Evolutionary conservation across 2,329 filamentous ascomycete species (phyloP).

Genomic region (Penicillium sp.): DNA sequence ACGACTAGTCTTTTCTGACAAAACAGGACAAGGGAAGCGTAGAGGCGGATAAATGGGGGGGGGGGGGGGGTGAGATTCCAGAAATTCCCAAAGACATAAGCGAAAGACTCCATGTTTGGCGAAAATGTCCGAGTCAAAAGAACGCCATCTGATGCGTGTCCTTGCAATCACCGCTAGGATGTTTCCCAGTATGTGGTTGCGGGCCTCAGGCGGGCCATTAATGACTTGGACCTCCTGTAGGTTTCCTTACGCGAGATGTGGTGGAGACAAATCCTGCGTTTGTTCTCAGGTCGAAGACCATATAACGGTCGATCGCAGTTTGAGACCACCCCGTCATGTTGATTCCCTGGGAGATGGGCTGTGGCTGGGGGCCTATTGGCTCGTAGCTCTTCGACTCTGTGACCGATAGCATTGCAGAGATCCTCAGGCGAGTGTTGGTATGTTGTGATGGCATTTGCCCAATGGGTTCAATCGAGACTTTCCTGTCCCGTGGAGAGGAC

Average conservation of each 20-base stretch:
- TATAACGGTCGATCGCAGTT: too few species aligned
- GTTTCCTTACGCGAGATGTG: constrained; percentile 18
- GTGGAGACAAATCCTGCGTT: constrained; percentile 1
- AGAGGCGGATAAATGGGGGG: not conserved
- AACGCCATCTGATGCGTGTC: constrained; percentile 9
- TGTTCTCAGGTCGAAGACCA: not conserved
- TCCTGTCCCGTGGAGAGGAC: too few species aligned
- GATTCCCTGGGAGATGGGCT: too few species aligned
- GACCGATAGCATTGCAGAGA: too few species aligned
- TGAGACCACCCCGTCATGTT: too few species aligned
- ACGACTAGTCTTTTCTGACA: constrained; percentile 3
- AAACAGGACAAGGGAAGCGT: not conserved
- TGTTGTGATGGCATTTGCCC: constrained; percentile 57
- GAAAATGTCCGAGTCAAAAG: not conserved
- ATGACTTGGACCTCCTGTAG: constrained; percentile 8
- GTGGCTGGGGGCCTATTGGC: too few species aligned
- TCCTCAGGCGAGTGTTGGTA: constrained; percentile 51
- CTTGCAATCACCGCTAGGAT: constrained; percentile 3
- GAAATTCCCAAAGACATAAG: too few species aligned
- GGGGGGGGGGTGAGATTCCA: too few species aligned
- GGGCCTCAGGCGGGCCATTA: constrained; percentile 6
- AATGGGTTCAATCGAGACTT: not conserved
- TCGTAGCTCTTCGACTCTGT: too few species aligned
- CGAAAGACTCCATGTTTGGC: too few species aligned
- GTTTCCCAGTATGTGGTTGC: constrained; percentile 5